Evolutionary conservation across 2,329 filamentous ascomycete species (phyloP).

Genomic region (Trichoderma arundinaceum): DNA sequence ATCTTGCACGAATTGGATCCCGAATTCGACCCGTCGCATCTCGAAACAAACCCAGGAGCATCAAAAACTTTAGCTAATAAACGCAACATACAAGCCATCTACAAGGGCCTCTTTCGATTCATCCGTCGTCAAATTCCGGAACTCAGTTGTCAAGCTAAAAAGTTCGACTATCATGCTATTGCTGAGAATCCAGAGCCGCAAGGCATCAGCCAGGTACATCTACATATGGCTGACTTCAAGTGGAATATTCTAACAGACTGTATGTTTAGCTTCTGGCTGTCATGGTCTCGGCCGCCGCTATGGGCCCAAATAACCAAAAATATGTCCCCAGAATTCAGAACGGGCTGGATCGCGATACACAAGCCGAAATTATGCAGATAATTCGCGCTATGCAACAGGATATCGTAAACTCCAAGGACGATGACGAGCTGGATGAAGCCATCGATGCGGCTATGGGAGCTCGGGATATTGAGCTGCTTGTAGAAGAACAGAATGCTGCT

Average conservation of each 20-base stretch:
- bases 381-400: conserved; percentile 51
- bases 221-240: conserved; percentile 24
- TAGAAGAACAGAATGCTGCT: conserved; percentile 61
- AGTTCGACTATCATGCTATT: conserved; percentile 62
- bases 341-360: conserved; percentile 50
- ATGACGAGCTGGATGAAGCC: conserved; percentile 49
- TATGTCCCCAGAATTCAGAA: conserved; percentile 57
- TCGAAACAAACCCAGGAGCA: conserved; percentile 54
- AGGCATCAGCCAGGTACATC: conserved; percentile 58
- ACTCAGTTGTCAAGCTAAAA: conserved; percentile 58
- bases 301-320: conserved; percentile 60
- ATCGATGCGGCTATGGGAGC: conserved; percentile 50
- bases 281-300: conserved; percentile 65
- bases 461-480: conserved; percentile 60
- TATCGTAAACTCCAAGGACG: conserved; percentile 44
- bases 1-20: conserved; percentile 64
- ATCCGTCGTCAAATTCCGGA: conserved; percentile 59
- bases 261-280: conserved; percentile 63
- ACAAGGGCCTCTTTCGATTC: conserved; percentile 61
- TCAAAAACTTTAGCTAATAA: conserved; percentile 55
- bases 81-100: conserved; percentile 59
- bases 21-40: conserved; percentile 60
- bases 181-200: conserved; percentile 61
- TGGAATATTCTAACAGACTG: background rate
- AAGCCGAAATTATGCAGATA: conserved; percentile 54